These are phyloP conservation scores for Astragalus membranaceus DNA, from an alignment of 306 rosid species.

Conservation along the genomic window DNA sequence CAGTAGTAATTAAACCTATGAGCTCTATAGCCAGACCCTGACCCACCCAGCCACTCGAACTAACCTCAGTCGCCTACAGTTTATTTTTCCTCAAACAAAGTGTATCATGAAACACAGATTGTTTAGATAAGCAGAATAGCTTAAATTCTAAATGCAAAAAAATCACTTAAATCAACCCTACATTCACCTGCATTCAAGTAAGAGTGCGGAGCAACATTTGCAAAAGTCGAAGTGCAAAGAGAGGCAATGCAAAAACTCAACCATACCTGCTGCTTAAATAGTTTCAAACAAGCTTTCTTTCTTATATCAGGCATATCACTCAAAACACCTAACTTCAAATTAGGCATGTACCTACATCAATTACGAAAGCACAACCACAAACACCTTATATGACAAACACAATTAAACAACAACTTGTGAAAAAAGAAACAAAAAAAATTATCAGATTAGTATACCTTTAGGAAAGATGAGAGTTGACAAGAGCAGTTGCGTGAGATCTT, in stretches of 20 bases:
- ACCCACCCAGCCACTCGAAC: neutral
- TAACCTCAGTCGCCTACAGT: neutral
- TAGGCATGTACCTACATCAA: conserved; percentile 57
- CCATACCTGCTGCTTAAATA: conserved; percentile 61
- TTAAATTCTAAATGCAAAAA: neutral
- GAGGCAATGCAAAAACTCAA: neutral
- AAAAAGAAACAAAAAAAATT: too few species aligned
- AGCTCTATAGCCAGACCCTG: neutral
- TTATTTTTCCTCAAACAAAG: neutral
- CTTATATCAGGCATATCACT: conserved; percentile 51
- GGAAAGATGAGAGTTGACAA: too few species aligned
- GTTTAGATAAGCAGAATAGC: neutral
- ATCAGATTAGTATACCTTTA: too few species aligned
- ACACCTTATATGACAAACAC: neutral
- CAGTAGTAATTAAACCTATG: too few species aligned
- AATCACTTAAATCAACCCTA: neutral
- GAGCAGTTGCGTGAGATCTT: too few species aligned
- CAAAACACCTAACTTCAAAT: conserved; percentile 59
- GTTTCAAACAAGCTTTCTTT: conserved; percentile 48
- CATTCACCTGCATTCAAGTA: neutral
- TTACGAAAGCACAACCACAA: conserved; percentile 14
- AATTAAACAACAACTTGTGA: too few species aligned
- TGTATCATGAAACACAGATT: neutral
- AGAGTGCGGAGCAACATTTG: neutral
- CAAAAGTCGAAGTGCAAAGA: neutral